Evolutionary conservation across 2,329 filamentous ascomycete genomes (phyloP), one percentile per base, ranked within the genome.

Genomic region (Arthrobotrys entomopaga): DNA sequence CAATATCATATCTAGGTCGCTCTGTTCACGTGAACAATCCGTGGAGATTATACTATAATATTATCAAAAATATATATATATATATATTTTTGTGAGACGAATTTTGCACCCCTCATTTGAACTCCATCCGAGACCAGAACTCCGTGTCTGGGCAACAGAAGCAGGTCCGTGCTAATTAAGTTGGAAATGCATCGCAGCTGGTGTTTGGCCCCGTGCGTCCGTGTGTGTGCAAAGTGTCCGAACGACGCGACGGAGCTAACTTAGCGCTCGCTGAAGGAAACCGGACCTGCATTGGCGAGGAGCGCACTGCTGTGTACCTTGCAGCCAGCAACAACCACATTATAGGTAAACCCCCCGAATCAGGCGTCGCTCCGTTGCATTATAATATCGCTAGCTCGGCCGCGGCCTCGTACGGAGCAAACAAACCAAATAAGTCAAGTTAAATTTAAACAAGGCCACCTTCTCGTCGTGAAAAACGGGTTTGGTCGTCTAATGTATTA

Each of bases 141-240:
- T 60, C 56, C 57, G 57, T 34, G 8, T 11, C 42, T 34, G 46
- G 46, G 16, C 20, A 43, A n/a, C n/a, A 15, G 11, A 10, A 43
- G 20, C 29, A 38, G 53, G 53, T 42, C 53, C 38, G 24, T 40
- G 26, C n/a, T 54, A 29, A 24, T 19, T 20, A 5, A 15, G 42
- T 13, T 34, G 50, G 15, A 52, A 40, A 34, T 53, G 50, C 50
- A 53, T 53, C 42, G 58, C 53, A 24, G 52, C 46, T 58, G 65
- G 65, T 58, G 65, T 70, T 64, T 64, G 65, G 65, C 22, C 65
- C 49, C 50, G 46, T 49, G 34, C 48, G 56, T 56, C 65, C 65
- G 65, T 70, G 65, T 58, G 42, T 20, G n/a, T n/a, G n/a, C n/a
- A n/a, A 26, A 57, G 24, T 50, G 16, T 13, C n/a, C 19, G 11